Percentiles rank a stretch among this genome's conserved stretches.
Conservation (phyloP, 352 stramenopile species). For the Phytopythium vexans region DNA sequence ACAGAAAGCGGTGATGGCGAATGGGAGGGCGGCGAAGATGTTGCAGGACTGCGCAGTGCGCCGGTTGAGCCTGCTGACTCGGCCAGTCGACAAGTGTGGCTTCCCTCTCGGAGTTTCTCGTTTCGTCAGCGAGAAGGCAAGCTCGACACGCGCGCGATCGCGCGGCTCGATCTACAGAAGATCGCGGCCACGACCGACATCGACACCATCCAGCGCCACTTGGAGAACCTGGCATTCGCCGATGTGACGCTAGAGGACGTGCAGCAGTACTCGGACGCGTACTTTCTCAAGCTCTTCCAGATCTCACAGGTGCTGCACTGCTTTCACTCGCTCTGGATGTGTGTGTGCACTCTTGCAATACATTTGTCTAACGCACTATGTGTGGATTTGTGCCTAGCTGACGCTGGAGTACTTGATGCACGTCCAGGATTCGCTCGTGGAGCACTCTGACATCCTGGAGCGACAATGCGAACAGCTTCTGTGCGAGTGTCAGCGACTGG, state of each 20-base stretch:
- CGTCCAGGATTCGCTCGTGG: slow-evolving; percentile 77
- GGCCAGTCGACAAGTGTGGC: slow-evolving; percentile 44
- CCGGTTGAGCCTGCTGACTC: neutral
- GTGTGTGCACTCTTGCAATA: neutral
- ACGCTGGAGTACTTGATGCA: slow-evolving; percentile 83
- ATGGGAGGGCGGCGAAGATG: too few species aligned
- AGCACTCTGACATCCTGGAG: slow-evolving; percentile 61
- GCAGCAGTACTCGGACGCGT: slow-evolving; percentile 79
- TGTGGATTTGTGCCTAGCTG: slow-evolving; percentile 31
- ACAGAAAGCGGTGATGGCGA: slow-evolving; percentile 8
- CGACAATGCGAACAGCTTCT: slow-evolving; percentile 64
- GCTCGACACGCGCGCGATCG: slow-evolving; percentile 69
- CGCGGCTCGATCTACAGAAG: slow-evolving; percentile 61
- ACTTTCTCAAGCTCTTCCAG: slow-evolving; percentile 87
- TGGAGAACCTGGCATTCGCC: slow-evolving; percentile 81
- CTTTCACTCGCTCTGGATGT: neutral
- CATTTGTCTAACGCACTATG: neutral
- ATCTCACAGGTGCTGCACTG: slow-evolving; percentile 54
- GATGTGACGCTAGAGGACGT: slow-evolving; percentile 82
- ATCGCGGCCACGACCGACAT: slow-evolving; percentile 78
- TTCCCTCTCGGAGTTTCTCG: slow-evolving; percentile 66
- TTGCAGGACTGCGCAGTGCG: neutral
- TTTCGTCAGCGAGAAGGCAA: slow-evolving; percentile 76
- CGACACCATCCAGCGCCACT: slow-evolving; percentile 64
- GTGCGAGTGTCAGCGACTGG: slow-evolving; percentile 56